These are phyloP conservation scores for Sphagnum fallax DNA, from an alignment of 228 moss, liverwort and hornwort species.

Conservation along the genomic window DNA sequence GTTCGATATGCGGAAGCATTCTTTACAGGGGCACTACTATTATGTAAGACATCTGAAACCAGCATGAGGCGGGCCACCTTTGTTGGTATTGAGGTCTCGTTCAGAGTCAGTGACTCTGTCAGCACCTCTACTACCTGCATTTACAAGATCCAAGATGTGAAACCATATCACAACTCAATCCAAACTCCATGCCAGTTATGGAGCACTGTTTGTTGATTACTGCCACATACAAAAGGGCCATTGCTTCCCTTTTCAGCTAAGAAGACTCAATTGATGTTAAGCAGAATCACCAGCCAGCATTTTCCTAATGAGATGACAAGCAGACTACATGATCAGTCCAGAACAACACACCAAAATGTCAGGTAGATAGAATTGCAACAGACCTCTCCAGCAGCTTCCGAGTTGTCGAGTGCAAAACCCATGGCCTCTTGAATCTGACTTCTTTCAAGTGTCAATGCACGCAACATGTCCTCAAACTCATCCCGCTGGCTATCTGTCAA, in stretches of 20 bases:
- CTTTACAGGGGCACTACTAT: slow-evolving; percentile 98
- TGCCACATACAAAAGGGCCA: too few relatives aligned
- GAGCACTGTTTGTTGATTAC: too few relatives aligned
- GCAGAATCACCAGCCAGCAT: too few relatives aligned
- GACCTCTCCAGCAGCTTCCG: slow-evolving; percentile 99
- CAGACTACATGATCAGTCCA: too few relatives aligned
- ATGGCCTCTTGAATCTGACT: slow-evolving; percentile 98
- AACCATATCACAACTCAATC: too few relatives aligned
- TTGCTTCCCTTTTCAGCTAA: too few relatives aligned
- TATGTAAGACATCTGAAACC: slow-evolving; percentile 94
- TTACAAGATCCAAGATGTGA: too few relatives aligned
- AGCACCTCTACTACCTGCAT: slow-evolving; percentile 94
- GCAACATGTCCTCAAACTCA: slow-evolving; percentile 98
- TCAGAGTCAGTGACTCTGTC: slow-evolving; percentile 89
- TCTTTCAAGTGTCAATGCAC: slow-evolving; percentile 93
- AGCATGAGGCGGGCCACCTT: slow-evolving; percentile 99
- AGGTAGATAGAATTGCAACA: not conserved
- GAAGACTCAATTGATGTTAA: too few relatives aligned
- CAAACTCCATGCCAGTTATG: too few relatives aligned
- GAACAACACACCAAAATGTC: too few relatives aligned
- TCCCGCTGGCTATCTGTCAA: slow-evolving; percentile 95
- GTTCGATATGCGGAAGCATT: slow-evolving; percentile 99
- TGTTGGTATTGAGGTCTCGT: slow-evolving; percentile 91
- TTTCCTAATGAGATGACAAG: too few relatives aligned
- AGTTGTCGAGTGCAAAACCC: slow-evolving; percentile 96